Conservation (phyloP, 1,284 basidiomycete species). For the Irpex rosettiformis region DNA sequence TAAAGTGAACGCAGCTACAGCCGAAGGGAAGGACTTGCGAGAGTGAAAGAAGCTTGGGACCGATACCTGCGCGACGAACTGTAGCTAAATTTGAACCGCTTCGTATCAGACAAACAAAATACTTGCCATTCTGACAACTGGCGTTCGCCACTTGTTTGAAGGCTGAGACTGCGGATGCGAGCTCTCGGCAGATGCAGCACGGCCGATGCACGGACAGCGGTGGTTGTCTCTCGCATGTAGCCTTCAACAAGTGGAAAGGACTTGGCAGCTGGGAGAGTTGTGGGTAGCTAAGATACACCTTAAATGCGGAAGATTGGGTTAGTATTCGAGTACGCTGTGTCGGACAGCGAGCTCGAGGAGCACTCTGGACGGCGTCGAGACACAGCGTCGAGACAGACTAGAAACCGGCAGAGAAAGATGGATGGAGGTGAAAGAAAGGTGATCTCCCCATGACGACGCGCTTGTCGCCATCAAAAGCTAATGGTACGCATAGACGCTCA, state of each 20-base stretch:
- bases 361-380: conserved; percentile 1
- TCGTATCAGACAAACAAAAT: background rate
- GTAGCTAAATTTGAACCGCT: background rate
- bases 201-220: background rate
- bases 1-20: background rate
- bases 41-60: background rate
- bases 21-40: background rate
- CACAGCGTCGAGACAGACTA: background rate
- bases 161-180: background rate
- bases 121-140: background rate
- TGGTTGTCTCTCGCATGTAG: background rate
- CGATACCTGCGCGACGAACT: background rate
- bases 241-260: no score
- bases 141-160: background rate
- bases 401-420: conserved; percentile 7
- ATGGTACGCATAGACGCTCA: conserved; percentile 1
- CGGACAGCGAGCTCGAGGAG: background rate
- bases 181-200: background rate
- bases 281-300: background rate
- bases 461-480: conserved; percentile 10
- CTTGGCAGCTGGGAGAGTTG: background rate
- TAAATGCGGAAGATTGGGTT: background rate
- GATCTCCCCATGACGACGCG: conserved; percentile 11
- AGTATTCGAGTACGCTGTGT: background rate
- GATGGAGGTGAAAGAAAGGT: conserved; percentile 6